Base-by-base conservation (phyloP, 192 early-diverging fungal species). In the Podila epigama region DNA sequence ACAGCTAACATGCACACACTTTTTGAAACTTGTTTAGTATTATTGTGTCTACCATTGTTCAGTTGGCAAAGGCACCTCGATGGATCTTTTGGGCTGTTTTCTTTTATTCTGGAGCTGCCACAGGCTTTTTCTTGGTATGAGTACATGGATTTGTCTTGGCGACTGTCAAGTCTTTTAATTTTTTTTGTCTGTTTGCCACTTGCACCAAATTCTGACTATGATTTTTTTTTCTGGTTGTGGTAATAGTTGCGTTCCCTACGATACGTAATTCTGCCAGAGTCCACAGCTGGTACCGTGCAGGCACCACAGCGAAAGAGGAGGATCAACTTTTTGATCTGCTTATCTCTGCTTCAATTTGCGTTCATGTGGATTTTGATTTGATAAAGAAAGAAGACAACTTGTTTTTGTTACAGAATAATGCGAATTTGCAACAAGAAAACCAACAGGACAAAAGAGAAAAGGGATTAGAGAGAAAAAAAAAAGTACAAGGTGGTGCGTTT, bases 91-190 rank as follows among this genome's bases (percentile, higher is more conserved):
- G 90, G 86, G 66, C 69, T 8, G 77, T 87, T 1, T 94, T 94
- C 68, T 50, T 90, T 11, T 97, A 96, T 68, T 83, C 87, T 53
- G 91, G 89, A 12, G 67, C 94, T 20, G 88, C 90, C 18, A 87
- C 91, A 69, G 94, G 93, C 25, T 96, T 97, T 80, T 97, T 96
- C 66, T 89, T 96, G 84, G 93, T 94, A 34, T 20, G 34, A 20
- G 36, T 10, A n/a, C 31, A 18, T 36, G 52, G 27, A 32, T 48
- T 63, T 8, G 42, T 20, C 25, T 25, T 63, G 28, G 29, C 60
- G 29, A 22, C n/a, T n/a, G n/a, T 56, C 34, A 39, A 34, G 28
- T 16, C 32, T 31, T 15, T n/a, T 29, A 85, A 52, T 34, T n/a
- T n/a, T n/a, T n/a, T n/a, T 18, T n/a, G 18, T 25, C 15, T 36